Conservation (phyloP, 495 filamentous ascomycete species). For the Hypoxylon perforatum region DNA sequence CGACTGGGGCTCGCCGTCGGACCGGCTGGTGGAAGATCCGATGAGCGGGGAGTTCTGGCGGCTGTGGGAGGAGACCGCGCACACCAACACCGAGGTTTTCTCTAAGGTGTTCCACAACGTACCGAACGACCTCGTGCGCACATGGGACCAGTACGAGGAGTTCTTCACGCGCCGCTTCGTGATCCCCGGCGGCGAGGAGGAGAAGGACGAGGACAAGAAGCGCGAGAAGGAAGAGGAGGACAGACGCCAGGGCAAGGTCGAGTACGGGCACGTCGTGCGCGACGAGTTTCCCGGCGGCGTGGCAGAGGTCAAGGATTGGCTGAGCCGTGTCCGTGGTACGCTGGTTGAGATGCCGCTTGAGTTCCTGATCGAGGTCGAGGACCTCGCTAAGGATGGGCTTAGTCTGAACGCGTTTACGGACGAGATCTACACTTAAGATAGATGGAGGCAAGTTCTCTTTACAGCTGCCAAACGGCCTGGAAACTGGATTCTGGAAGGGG, state of each 20-base stretch:
- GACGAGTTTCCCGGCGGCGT: constrained; percentile 79
- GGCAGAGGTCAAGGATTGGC: constrained; percentile 81
- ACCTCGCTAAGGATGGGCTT: constrained; percentile 88
- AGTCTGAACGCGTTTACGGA: constrained; percentile 83
- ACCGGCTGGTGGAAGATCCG: constrained; percentile 80
- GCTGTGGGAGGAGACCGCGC: constrained; percentile 79
- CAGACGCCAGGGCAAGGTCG: constrained; percentile 50
- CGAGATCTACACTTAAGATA: constrained; percentile 78
- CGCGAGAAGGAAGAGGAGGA: constrained; percentile 40
- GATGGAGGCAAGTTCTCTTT: not conserved
- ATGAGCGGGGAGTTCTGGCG: constrained; percentile 71
- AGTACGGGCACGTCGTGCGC: constrained; percentile 87
- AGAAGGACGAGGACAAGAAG: constrained; percentile 38
- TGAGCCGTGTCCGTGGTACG: constrained; percentile 79
- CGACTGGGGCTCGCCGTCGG: constrained; percentile 82
- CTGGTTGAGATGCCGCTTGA: constrained; percentile 93
- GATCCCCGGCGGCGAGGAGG: constrained; percentile 61
- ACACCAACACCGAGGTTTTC: constrained; percentile 87
- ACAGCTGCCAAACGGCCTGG: too few relatives aligned
- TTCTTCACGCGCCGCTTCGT: constrained; percentile 79
- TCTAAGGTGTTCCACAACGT: constrained; percentile 87
- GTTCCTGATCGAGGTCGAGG: constrained; percentile 84
- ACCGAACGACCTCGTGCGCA: constrained; percentile 81
- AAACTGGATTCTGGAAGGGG: not conserved
- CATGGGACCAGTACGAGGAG: constrained; percentile 86